phyloP scores from a whole-genome alignment of 148 eudicot species.

The Rhododendron williamsianum region DNA sequence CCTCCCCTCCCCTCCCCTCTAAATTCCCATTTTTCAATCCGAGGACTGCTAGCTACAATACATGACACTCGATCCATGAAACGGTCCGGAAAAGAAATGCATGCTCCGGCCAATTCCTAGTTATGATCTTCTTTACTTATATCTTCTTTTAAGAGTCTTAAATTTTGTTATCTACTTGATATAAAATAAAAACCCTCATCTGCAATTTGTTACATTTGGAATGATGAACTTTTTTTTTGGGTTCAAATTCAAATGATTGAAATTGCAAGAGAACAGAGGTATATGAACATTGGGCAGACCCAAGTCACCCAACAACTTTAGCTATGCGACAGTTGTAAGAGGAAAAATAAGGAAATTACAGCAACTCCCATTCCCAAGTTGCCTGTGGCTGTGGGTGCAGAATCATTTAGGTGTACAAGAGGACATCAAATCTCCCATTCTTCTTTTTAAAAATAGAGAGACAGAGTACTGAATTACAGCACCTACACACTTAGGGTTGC shows the following conservation, averaged over 20 bases:
- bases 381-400: not conserved
- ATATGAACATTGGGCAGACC: no score
- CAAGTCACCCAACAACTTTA: no score
- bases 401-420: not conserved
- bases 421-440: not conserved
- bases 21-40: not conserved
- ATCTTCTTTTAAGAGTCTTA: not conserved
- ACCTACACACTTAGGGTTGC: not conserved
- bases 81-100: no score
- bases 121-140: not conserved
- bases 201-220: not conserved
- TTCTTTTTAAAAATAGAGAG: not conserved
- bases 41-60: no score
- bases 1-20: not conserved
- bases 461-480: not conserved
- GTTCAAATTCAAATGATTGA: no score
- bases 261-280: no score
- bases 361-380: not conserved
- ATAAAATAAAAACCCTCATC: not conserved
- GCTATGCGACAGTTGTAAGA: not conserved
- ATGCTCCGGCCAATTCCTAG: no score
- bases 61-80: no score
- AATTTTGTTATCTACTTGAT: not conserved
- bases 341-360: not conserved
- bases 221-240: not conserved